Conservation (phyloP, 768 basidiomycete genomes). For the Sporobolomyces pararoseus region DNA sequence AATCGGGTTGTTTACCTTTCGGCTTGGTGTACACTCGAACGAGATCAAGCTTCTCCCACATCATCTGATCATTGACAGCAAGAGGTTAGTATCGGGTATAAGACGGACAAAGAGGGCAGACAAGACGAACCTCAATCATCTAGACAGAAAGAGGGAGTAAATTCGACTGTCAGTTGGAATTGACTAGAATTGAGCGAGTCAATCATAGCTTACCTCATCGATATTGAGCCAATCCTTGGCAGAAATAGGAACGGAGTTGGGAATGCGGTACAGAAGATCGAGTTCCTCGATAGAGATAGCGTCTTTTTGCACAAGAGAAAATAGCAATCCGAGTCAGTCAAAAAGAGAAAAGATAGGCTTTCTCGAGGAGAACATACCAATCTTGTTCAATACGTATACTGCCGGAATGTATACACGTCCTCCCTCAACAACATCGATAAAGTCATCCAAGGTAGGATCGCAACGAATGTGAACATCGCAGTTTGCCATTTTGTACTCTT, state of each 20-base stretch:
- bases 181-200: background rate
- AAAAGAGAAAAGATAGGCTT: conserved; percentile 11
- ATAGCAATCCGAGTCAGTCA: background rate
- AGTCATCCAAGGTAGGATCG: conserved; percentile 86
- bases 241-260: conserved; percentile 88
- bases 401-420: conserved; percentile 95
- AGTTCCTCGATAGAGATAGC: conserved; percentile 98
- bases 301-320: conserved; percentile 60
- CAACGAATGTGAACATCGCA: conserved; percentile 89
- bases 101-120: background rate
- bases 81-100: background rate
- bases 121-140: background rate
- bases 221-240: conserved; percentile 93
- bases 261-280: conserved; percentile 78
- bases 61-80: conserved; percentile 51
- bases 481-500: conserved; percentile 82
- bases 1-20: conserved; percentile 84
- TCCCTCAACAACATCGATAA: conserved; percentile 96
- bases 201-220: conserved; percentile 74
- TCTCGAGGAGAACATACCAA: conserved; percentile 49
- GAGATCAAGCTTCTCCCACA: conserved; percentile 90
- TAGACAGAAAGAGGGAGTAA: background rate
- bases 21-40: conserved; percentile 95
- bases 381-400: conserved; percentile 80
- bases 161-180: background rate